A percentile compares a stretch with the other conserved stretches of the same genome.
Evolutionary conservation across 306 rosid genomes (phyloP).

Genomic region (Dryas drummondii): DNA sequence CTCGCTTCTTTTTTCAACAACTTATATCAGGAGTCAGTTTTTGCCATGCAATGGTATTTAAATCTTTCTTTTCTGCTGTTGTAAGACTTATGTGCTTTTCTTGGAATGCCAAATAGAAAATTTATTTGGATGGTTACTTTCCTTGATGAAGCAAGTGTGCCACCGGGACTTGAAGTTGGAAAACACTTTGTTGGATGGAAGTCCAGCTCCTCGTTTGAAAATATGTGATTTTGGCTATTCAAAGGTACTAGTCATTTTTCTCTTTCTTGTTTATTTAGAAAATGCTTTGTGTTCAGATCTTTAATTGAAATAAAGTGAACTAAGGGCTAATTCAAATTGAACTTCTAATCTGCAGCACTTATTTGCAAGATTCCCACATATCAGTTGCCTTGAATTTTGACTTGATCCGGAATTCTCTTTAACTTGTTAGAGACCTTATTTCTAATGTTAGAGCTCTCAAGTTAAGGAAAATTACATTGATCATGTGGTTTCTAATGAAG

Average conservation of each 20-base stretch:
- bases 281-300: conserved; percentile 11
- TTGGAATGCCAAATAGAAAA: conserved; percentile 5
- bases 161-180: conserved; percentile 96
- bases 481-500: neutral
- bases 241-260: conserved; percentile 48
- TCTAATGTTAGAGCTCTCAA: conserved; percentile 5
- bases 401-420: too few species aligned
- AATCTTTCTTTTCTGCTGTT: conserved; percentile 6
- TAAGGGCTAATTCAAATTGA: neutral
- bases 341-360: neutral
- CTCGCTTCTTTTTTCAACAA: conserved; percentile 97
- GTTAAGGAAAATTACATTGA: neutral
- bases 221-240: conserved; percentile 98
- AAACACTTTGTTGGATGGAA: conserved; percentile 93
- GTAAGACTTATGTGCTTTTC: conserved; percentile 5
- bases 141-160: conserved; percentile 81
- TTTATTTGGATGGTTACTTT: conserved; percentile 14
- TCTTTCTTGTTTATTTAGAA: conserved; percentile 13
- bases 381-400: neutral
- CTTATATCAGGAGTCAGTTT: conserved; percentile 95
- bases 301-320: neutral
- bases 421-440: conserved; percentile 7
- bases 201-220: conserved; percentile 77
- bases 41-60: conserved; percentile 85
- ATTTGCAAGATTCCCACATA: neutral